These are phyloP conservation scores for Vicia sativa DNA, from an alignment of 306 rosid species.

Conservation along the genomic window DNA sequence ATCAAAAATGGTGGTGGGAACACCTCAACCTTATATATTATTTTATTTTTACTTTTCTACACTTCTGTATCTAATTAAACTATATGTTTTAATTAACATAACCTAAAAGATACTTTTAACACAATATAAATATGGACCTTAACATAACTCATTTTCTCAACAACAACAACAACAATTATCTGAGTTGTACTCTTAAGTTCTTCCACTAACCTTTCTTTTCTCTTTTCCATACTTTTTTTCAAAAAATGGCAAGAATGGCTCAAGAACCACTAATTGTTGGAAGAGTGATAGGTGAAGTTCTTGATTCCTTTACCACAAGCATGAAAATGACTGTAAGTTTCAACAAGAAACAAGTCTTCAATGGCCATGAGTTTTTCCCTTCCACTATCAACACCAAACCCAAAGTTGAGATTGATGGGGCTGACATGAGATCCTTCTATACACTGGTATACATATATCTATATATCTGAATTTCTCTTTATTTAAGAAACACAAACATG, in stretches of 20 bases:
- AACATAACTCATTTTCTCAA: slow-evolving; percentile 25
- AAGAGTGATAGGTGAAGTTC: slow-evolving; percentile 91
- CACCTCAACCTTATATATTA: slow-evolving; percentile 3
- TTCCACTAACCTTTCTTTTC: background rate
- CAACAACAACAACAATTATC: slow-evolving; percentile 33
- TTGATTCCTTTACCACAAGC: slow-evolving; percentile 67
- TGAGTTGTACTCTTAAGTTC: slow-evolving; percentile 2
- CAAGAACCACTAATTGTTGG: slow-evolving; percentile 77
- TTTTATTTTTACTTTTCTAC: background rate
- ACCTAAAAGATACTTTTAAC: slow-evolving; percentile 42
- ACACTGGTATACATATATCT: slow-evolving; percentile 69
- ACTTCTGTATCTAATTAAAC: slow-evolving; percentile 9
- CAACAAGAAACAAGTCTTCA: slow-evolving; percentile 70
- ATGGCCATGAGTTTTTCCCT: slow-evolving; percentile 88
- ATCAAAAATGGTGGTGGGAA: slow-evolving; percentile 19
- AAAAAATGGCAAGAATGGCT: slow-evolving; percentile 60
- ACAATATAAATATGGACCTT: slow-evolving; percentile 56
- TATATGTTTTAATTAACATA: background rate
- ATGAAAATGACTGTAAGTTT: slow-evolving; percentile 62
- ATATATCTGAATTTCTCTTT: background rate
- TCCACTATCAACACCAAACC: slow-evolving; percentile 69
- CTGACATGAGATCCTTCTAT: slow-evolving; percentile 82
- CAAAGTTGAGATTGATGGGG: slow-evolving; percentile 84
- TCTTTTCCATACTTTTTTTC: slow-evolving; percentile 3
- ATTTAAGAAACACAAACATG: background rate